Evolutionary conservation across 352 stramenopile species (phyloP).

Genomic region (Blastocystis sp.): DNA sequence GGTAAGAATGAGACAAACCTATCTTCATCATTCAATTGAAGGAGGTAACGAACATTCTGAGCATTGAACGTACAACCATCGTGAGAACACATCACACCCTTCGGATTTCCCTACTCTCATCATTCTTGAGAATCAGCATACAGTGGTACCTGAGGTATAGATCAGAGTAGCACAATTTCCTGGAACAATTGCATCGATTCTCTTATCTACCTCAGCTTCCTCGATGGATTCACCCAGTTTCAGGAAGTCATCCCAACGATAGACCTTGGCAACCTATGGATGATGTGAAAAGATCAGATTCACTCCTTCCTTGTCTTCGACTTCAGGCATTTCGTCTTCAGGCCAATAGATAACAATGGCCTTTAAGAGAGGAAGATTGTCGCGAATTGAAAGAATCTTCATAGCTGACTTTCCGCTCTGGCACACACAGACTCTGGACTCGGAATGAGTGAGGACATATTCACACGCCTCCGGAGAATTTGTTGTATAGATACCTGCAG

Average conservation of each 20-base stretch:
- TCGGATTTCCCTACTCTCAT: slow-evolving; percentile 63
- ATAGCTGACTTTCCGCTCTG: slow-evolving; percentile 72
- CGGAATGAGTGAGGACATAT: slow-evolving; percentile 75
- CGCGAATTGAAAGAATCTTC: slow-evolving; percentile 72
- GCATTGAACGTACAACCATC: slow-evolving; percentile 64
- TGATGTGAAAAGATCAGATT: slow-evolving; percentile 61
- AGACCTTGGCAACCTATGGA: slow-evolving; percentile 61
- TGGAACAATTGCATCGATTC: slow-evolving; percentile 63
- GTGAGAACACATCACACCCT: slow-evolving; percentile 67
- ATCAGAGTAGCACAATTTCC: slow-evolving; percentile 64
- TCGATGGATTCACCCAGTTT: slow-evolving; percentile 56
- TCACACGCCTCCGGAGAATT: slow-evolving; percentile 74
- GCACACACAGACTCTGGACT: slow-evolving; percentile 73
- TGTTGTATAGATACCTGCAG: slow-evolving; percentile 77
- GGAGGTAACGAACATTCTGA: slow-evolving; percentile 29
- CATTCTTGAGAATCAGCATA: background rate
- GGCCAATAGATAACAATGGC: slow-evolving; percentile 71
- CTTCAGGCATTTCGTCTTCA: slow-evolving; percentile 10
- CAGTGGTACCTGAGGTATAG: slow-evolving; percentile 66
- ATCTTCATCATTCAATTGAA: slow-evolving; percentile 65
- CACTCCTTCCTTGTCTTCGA: slow-evolving; percentile 33
- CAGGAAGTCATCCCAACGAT: slow-evolving; percentile 66
- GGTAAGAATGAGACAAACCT: slow-evolving; percentile 66
- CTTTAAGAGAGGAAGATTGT: slow-evolving; percentile 73
- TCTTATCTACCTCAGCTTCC: slow-evolving; percentile 61